These are phyloP conservation scores for Aspergillus luchuensis DNA, from an alignment of 2,329 filamentous ascomycete species.

Conservation along the genomic window DNA sequence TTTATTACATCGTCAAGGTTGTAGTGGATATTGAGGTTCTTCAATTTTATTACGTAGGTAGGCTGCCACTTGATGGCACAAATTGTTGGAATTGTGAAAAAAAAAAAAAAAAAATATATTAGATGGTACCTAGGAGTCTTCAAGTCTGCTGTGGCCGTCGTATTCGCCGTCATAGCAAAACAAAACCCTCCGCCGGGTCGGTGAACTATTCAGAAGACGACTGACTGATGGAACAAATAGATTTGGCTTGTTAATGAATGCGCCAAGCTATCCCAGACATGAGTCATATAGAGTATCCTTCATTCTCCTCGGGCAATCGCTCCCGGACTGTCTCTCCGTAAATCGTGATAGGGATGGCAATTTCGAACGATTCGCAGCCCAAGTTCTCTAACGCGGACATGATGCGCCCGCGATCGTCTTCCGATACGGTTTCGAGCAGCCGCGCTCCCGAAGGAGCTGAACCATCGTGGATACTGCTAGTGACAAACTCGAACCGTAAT, in stretches of 20 bases:
- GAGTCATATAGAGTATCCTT: conserved; percentile 43
- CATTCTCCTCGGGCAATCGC: conserved; percentile 40
- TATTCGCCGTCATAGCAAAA: background rate
- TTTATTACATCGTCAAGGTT: background rate
- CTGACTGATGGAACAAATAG: too few relatives aligned
- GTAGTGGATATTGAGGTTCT: background rate
- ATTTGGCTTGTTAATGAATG: too few relatives aligned
- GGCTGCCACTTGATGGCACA: background rate
- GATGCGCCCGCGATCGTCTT: conserved; percentile 76
- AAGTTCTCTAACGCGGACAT: conserved; percentile 77
- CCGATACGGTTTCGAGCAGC: conserved; percentile 76
- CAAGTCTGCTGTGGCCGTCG: background rate
- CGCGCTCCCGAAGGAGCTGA: conserved; percentile 45
- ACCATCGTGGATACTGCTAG: conserved; percentile 57
- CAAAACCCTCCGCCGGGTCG: too few relatives aligned
- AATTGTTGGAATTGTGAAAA: background rate
- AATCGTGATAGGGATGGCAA: conserved; percentile 78
- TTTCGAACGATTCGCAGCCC: conserved; percentile 86
- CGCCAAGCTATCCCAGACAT: background rate
- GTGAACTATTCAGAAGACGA: too few relatives aligned
- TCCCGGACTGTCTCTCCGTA: conserved; percentile 63
- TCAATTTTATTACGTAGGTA: background rate
- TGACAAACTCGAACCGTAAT: conserved; percentile 88
- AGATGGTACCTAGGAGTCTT: background rate
- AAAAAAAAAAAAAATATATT: background rate